A percentile compares a stretch with the other conserved stretches of the same genome.
phyloP scores from a whole-genome alignment of 768 basidiomycete species.

The Pisolithus tinctorius region DNA sequence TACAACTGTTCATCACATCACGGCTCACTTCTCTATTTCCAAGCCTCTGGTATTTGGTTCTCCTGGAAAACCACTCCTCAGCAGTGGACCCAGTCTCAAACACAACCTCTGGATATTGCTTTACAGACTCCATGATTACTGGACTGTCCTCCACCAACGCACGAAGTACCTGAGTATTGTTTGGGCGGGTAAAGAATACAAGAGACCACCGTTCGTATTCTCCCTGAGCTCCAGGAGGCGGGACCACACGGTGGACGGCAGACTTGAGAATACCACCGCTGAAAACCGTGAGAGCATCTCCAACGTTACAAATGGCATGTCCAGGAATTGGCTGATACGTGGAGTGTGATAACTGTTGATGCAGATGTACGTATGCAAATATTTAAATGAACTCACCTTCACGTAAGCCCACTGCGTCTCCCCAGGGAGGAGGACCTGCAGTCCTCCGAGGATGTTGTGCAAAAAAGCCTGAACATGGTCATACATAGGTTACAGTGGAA shows the following conservation, averaged over 20 bases:
- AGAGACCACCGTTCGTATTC: slow-evolving; percentile 55
- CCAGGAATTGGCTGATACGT: slow-evolving; percentile 40
- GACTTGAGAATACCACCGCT: slow-evolving; percentile 60
- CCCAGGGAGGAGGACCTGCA: slow-evolving; percentile 62
- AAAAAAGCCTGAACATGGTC: slow-evolving; percentile 36
- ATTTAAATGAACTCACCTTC: slow-evolving; percentile 31
- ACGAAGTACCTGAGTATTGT: slow-evolving; percentile 42
- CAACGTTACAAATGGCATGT: slow-evolving; percentile 55
- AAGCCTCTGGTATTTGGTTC: slow-evolving; percentile 35
- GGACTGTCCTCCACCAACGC: slow-evolving; percentile 47
- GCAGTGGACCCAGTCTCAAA: slow-evolving; percentile 34
- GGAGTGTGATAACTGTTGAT: neutral
- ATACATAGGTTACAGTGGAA: neutral
- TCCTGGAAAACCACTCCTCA: slow-evolving; percentile 44
- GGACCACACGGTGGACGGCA: slow-evolving; percentile 57
- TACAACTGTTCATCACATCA: neutral
- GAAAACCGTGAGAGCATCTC: slow-evolving; percentile 55
- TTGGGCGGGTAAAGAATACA: slow-evolving; percentile 63
- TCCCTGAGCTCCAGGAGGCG: slow-evolving; percentile 54
- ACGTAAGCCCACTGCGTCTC: slow-evolving; percentile 61
- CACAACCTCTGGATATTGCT: slow-evolving; percentile 29
- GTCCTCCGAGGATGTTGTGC: slow-evolving; percentile 62
- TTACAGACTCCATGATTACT: slow-evolving; percentile 39
- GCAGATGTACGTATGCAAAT: neutral
- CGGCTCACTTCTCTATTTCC: slow-evolving; percentile 31